Conservation (phyloP, 2,329 filamentous ascomycete genomes). For the Aspergillus calidoustus region DNA sequence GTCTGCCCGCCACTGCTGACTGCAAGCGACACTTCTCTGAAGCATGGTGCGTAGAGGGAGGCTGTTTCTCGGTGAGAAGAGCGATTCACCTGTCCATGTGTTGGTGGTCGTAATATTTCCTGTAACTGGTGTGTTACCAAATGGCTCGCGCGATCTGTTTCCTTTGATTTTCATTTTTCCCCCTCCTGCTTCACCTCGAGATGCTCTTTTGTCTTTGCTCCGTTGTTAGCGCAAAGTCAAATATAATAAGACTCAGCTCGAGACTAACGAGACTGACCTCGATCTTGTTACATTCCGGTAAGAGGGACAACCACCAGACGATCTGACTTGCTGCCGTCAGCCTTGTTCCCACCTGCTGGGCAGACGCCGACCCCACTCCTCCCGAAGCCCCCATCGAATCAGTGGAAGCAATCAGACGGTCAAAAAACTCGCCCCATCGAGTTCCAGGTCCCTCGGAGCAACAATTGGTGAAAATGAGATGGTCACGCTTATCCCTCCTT, state of each 20-base stretch:
- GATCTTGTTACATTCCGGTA: slow-evolving; percentile 32
- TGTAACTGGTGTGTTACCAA: slow-evolving; percentile 1
- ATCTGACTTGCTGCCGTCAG: slow-evolving; percentile 34
- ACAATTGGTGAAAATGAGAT: slow-evolving; percentile 15
- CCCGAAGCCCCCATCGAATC: slow-evolving; percentile 24
- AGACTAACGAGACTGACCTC: slow-evolving; percentile 20
- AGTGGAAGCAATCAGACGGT: slow-evolving; percentile 10
- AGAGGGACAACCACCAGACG: slow-evolving; percentile 24
- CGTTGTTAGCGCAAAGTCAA: slow-evolving; percentile 5
- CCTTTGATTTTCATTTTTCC: slow-evolving; percentile 2
- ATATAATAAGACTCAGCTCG: slow-evolving; percentile 1
- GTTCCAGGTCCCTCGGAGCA: slow-evolving; percentile 13
- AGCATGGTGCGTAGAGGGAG: neutral
- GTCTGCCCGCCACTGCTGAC: slow-evolving; percentile 8
- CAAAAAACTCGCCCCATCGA: slow-evolving; percentile 18
- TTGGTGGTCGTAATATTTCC: slow-evolving; percentile 3
- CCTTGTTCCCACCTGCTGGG: slow-evolving; percentile 29
- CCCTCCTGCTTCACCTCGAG: neutral
- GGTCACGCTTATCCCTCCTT: slow-evolving; percentile 17
- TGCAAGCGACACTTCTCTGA: neutral
- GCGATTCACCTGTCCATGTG: neutral
- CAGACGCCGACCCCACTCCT: slow-evolving; percentile 28
- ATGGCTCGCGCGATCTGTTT: slow-evolving; percentile 8
- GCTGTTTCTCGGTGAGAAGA: neutral
- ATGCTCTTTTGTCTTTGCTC: slow-evolving; percentile 4